phyloP scores from a whole-genome alignment of 768 basidiomycete genomes.

The Suillus tomentosus region DNA sequence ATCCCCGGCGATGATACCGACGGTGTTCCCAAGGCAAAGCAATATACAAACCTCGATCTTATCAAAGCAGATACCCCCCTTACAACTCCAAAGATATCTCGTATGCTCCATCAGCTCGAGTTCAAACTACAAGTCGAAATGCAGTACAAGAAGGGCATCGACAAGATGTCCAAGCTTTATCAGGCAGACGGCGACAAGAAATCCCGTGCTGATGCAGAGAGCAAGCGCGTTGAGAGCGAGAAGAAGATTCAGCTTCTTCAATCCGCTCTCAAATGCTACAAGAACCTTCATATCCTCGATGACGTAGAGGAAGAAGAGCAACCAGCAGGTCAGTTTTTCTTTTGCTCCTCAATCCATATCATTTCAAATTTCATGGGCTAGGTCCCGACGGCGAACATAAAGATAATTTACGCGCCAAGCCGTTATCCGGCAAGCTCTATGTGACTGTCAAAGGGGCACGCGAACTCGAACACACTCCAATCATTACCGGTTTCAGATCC shows the following conservation, averaged over 20 bases:
- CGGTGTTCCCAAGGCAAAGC: slow-evolving; percentile 54
- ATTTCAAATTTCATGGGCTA: slow-evolving; percentile 32
- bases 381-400: slow-evolving; percentile 84
- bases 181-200: slow-evolving; percentile 98
- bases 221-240: slow-evolving; percentile 92
- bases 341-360: slow-evolving; percentile 5
- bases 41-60: slow-evolving; percentile 86
- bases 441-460: slow-evolving; percentile 88
- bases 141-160: slow-evolving; percentile 97
- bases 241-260: slow-evolving; percentile 94
- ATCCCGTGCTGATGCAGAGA: slow-evolving; percentile 88
- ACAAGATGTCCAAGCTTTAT: slow-evolving; percentile 98
- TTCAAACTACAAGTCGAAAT: slow-evolving; percentile 99
- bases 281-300: slow-evolving; percentile 92
- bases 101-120: slow-evolving; percentile 97
- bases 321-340: slow-evolving; percentile 44
- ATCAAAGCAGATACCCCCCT: slow-evolving; percentile 98
- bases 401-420: slow-evolving; percentile 91
- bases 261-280: slow-evolving; percentile 92
- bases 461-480: slow-evolving; percentile 93
- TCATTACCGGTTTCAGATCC: slow-evolving; percentile 56
- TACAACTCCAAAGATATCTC: slow-evolving; percentile 93
- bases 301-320: slow-evolving; percentile 85
- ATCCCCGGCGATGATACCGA: slow-evolving; percentile 38
- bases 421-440: slow-evolving; percentile 88